Conservation (phyloP, 1,284 basidiomycete species). For the Trametes pubescens region DNA sequence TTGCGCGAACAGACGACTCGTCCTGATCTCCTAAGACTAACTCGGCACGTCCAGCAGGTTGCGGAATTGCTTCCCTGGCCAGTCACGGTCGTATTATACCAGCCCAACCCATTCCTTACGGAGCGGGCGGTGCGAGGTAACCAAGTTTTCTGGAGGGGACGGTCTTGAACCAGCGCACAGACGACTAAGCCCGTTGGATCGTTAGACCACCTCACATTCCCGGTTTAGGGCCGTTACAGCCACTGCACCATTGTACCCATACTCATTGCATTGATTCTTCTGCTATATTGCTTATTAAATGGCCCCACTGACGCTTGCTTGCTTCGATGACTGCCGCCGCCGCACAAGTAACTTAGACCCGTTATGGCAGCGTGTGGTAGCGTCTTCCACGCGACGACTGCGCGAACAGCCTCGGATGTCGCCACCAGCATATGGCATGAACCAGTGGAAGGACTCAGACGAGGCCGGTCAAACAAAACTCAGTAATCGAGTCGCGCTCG, state of each 20-base stretch:
- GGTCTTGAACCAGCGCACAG: constrained; percentile 89
- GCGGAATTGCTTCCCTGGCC: constrained; percentile 92
- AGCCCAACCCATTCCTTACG: constrained; percentile 68
- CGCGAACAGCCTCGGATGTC: too few species aligned
- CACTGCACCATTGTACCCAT: constrained; percentile 63
- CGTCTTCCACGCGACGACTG: too few species aligned
- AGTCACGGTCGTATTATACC: constrained; percentile 84
- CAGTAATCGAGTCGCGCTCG: too few species aligned
- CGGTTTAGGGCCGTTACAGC: constrained; percentile 81
- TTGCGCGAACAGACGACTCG: constrained; percentile 80
- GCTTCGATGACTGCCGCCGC: too few species aligned
- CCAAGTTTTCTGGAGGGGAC: constrained; percentile 93
- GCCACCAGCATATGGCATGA: too few species aligned
- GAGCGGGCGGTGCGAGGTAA: constrained; percentile 63
- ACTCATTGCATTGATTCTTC: too few species aligned
- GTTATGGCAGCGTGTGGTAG: too few species aligned
- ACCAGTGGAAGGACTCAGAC: too few species aligned
- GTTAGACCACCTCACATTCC: constrained; percentile 77
- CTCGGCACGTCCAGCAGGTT: constrained; percentile 83
- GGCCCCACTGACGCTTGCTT: too few species aligned
- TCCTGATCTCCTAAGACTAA: constrained; percentile 90
- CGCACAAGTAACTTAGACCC: too few species aligned
- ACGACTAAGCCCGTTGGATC: constrained; percentile 64
- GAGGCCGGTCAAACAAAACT: too few species aligned
- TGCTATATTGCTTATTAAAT: too few species aligned